Evolutionary conservation across 805 yeast genomes (phyloP).

Genomic region (Candida ipomoeae): DNA sequence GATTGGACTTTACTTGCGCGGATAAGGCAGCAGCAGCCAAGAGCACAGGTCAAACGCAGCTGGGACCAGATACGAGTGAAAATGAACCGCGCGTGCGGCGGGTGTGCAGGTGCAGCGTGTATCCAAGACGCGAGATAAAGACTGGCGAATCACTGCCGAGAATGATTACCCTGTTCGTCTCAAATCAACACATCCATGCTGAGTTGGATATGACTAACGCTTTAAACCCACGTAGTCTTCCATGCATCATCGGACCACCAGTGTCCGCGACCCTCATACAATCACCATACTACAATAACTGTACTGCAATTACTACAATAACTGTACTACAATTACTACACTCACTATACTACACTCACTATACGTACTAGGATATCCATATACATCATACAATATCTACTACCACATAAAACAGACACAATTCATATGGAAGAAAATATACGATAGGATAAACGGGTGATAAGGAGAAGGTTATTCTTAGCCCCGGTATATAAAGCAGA

Average conservation of each 20-base stretch:
- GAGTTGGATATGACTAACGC: too few relatives aligned
- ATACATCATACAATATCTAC: not conserved
- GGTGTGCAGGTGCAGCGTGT: not conserved
- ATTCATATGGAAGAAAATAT: not conserved
- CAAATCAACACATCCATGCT: not conserved
- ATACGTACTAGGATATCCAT: too few relatives aligned
- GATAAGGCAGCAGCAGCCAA: not conserved
- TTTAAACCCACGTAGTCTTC: too few relatives aligned
- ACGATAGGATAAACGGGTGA: not conserved
- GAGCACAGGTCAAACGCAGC: not conserved
- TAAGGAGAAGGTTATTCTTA: not conserved
- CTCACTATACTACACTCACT: too few relatives aligned
- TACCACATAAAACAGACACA: not conserved
- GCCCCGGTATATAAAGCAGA: not conserved
- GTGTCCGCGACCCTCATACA: too few relatives aligned
- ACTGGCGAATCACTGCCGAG: not conserved
- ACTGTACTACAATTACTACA: too few relatives aligned
- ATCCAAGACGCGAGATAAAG: constrained; percentile 1
- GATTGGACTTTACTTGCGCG: constrained; percentile 2
- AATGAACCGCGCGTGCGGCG: not conserved
- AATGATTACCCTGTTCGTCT: not conserved
- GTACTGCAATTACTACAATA: too few relatives aligned
- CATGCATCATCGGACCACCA: not conserved
- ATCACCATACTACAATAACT: too few relatives aligned
- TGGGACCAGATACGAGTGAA: not conserved